Conservation (phyloP, 129 eudicot genomes). For the carrot (Daucus carota) region DNA sequence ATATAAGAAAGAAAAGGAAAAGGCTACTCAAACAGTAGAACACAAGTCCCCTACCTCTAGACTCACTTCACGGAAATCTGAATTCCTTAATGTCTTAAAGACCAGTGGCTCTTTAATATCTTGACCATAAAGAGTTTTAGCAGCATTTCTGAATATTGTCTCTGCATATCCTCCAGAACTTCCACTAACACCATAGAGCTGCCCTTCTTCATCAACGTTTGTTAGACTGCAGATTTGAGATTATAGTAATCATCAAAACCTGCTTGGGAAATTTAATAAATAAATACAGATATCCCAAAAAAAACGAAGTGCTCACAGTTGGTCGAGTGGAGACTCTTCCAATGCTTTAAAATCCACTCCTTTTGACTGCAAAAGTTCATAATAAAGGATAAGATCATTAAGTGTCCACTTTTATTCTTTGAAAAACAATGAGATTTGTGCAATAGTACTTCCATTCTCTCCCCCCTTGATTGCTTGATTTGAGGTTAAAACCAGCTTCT, state of each 20-base stretch:
- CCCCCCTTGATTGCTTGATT: not conserved
- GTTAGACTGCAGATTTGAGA: constrained; percentile 47
- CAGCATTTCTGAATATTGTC: constrained; percentile 71
- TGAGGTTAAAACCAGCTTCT: not conserved
- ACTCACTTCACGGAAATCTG: constrained; percentile 77
- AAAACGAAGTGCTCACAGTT: constrained; percentile 40
- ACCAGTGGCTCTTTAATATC: constrained; percentile 74
- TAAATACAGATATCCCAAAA: not conserved
- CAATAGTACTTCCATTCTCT: not conserved
- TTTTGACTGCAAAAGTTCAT: constrained; percentile 56
- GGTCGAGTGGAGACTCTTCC: constrained; percentile 87
- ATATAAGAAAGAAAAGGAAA: not conserved
- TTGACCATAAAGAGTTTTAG: constrained; percentile 60
- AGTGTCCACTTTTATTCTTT: not conserved
- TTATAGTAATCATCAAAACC: not conserved
- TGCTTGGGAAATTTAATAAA: not conserved
- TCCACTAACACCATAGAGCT: constrained; percentile 72
- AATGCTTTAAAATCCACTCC: constrained; percentile 59
- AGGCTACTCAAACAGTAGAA: constrained; percentile 2
- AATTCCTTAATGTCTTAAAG: constrained; percentile 56
- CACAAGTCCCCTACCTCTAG: constrained; percentile 52
- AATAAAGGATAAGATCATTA: not conserved
- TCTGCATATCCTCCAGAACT: constrained; percentile 98
- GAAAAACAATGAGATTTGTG: not conserved
- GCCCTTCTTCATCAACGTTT: constrained; percentile 67